Base-by-base conservation (phyloP, 2,329 filamentous ascomycete species). In the Penicillium hordei region DNA sequence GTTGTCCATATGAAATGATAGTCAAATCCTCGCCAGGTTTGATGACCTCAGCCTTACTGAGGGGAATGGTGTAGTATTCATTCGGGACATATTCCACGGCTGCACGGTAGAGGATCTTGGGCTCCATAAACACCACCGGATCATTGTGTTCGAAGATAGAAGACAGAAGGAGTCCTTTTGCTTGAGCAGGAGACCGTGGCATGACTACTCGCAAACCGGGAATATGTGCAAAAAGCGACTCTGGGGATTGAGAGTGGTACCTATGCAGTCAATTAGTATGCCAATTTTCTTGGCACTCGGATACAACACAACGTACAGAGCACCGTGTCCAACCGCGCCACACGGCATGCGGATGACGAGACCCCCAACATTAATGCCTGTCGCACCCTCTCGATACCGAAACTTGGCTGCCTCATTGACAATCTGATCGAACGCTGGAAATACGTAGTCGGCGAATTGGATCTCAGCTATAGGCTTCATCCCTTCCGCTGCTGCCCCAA, bases 391-490 rank as follows among this genome's bases (percentile, higher is more conserved):
- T 48, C 92, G 83, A 74, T 91, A 97, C 55, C 93, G 83, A 69
- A 90, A 89, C 76, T 96, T 96, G 60, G 91, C 90, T 0, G 90
- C 92, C 76, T 97, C 92, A 69, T 96, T 96, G 70, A 96, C 91
- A 33, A 97, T 83, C 78, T 97, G 92, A 70, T 97, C 92, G 68
- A 96, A 96, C 0, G 93, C 92, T 3, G 93, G 93, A 72, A 88
- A 96, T 54, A 96, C 87, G 72, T 97, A 97, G 72, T 97, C 93
- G 58, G 93, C 93, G 70, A 97, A 97, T 73, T 97, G 93, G 55
- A 97, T 92, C 79, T 99, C 94, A 0, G 93, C 93, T 25, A 97
- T 85, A 0, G 94, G 91, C 57, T 89, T 89, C 89, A 96, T 92
- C 25, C 93, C 93, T 78, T 96, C 89, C 7, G 91, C 90, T 0